Conservation (phyloP, 208 protist species). For the Trypanosoma rangeli region DNA sequence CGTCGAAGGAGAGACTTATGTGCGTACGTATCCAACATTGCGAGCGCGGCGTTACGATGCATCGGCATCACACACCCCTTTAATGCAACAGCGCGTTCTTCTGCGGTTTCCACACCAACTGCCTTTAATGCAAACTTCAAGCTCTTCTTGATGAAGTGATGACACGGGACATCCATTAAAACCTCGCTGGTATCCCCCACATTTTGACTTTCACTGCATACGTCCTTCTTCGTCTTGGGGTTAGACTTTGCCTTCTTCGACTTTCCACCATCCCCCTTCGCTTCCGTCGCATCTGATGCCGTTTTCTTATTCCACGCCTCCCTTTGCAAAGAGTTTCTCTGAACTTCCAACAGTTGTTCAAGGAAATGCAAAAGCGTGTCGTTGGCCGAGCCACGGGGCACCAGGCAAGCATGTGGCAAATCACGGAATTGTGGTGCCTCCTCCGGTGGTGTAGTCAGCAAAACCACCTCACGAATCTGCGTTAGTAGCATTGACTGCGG, state of each 20-base stretch:
- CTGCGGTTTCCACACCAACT: constrained; percentile 15
- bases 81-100: constrained; percentile 11
- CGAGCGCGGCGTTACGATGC: not conserved
- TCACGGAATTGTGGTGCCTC: constrained; percentile 34
- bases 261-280: not conserved
- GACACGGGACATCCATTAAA: constrained; percentile 1
- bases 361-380: constrained; percentile 55
- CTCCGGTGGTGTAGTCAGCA: constrained; percentile 39
- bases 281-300: not conserved
- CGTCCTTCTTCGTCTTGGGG: not conserved
- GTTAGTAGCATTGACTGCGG: not conserved
- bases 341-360: constrained; percentile 41
- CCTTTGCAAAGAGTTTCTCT: constrained; percentile 17
- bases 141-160: constrained; percentile 24
- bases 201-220: not conserved
- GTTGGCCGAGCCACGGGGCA: constrained; percentile 30
- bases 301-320: constrained; percentile 3
- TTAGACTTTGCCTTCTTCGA: constrained; percentile 12
- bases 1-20: constrained; percentile 24
- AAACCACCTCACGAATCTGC: constrained; percentile 36
- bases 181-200: not conserved
- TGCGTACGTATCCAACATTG: constrained; percentile 6
- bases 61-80: not conserved
- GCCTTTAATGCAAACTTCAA: constrained; percentile 26
- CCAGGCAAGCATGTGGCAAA: constrained; percentile 48